Base-by-base conservation (phyloP, 2,329 filamentous ascomycete species). In the Neonectria faginata region DNA sequence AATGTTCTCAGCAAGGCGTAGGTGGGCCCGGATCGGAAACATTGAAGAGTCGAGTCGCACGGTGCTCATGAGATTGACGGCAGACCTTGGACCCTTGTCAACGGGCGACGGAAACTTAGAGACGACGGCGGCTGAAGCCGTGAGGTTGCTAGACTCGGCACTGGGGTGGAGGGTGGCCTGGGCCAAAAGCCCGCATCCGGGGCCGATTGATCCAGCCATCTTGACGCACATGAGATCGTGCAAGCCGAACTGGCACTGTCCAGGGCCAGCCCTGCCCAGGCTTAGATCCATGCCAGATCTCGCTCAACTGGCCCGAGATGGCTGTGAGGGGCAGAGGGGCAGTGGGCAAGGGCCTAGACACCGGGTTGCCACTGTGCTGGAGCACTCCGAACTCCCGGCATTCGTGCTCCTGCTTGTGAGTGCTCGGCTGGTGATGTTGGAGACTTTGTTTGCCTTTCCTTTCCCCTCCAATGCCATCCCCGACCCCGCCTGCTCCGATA, bases 151-250 rank as follows among this genome's bases (percentile, higher is more conserved):
- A 33, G 41, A 39, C 22, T 58, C 41, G 25, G 41, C 60, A 62
- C 60, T 54, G 54, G 54, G 41, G 29, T 20, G 25, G 16, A 20
- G n/a, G 48, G 29, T 36, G 22, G 58, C 42, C 47, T 50, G 22
- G 52, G 51, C 42, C 33, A 44, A 27, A 59, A 33, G 48, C 36
- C 27, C 22, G 18, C 57, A 53, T 41, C 53, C 36, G 52, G 52
- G 64, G 60, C 61, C 53, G 60, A 69, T 65, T 65, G 64, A 61
- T 56, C 60, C 52, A 66, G 63, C 53, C 59, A 52, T 53, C 59
- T 64, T 73, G 64, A 69, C 61, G 53, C 65, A 70, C 65, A 65
- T 66, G 39, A 73, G 71, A 73, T 73, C 69, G 67, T 55, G 60
- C 67, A 66, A 67, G 61, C 67, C 60, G 25, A 62, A 60, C 59